A percentile compares a stretch with the other conserved stretches of the same genome.
Conservation (phyloP, 2,329 filamentous ascomycete genomes). For the Penicillium sclerotiorum region DNA sequence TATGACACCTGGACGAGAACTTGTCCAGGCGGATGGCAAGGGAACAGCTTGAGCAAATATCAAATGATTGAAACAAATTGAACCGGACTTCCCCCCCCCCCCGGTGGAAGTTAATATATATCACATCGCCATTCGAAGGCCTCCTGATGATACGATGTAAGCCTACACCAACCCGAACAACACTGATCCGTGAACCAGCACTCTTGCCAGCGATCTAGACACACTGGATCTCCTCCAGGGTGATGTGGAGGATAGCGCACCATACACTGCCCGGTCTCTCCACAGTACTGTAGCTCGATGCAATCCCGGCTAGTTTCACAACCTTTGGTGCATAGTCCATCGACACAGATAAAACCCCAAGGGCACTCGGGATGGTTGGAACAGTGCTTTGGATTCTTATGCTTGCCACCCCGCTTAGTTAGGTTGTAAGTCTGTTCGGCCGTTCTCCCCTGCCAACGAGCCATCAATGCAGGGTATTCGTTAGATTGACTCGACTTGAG, state of each 20-base stretch:
- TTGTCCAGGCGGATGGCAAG: too few species aligned
- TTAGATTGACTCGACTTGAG: too few species aligned
- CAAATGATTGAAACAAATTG: too few species aligned
- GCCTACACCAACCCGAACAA: constrained; percentile 1
- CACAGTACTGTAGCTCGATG: background rate
- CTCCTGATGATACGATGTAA: background rate
- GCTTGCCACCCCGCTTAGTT: too few species aligned
- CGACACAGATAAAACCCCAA: background rate
- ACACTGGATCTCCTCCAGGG: background rate
- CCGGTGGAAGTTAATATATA: background rate
- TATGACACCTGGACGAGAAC: too few species aligned
- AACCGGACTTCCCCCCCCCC: background rate
- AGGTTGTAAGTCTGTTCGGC: too few species aligned
- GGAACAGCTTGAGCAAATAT: too few species aligned
- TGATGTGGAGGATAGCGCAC: background rate
- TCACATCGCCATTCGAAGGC: background rate
- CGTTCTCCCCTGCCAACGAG: too few species aligned
- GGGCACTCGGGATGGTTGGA: constrained; percentile 2
- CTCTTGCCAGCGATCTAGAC: background rate
- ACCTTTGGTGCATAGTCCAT: background rate
- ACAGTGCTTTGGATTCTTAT: too few species aligned
- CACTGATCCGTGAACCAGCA: background rate
- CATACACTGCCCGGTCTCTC: background rate
- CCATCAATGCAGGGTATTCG: too few species aligned
- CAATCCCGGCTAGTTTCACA: background rate